Evolutionary conservation across 768 basidiomycete species (phyloP), one percentile per base, ranked within the genome.

Genomic region (Lanmaoa pseudosensibilis): DNA sequence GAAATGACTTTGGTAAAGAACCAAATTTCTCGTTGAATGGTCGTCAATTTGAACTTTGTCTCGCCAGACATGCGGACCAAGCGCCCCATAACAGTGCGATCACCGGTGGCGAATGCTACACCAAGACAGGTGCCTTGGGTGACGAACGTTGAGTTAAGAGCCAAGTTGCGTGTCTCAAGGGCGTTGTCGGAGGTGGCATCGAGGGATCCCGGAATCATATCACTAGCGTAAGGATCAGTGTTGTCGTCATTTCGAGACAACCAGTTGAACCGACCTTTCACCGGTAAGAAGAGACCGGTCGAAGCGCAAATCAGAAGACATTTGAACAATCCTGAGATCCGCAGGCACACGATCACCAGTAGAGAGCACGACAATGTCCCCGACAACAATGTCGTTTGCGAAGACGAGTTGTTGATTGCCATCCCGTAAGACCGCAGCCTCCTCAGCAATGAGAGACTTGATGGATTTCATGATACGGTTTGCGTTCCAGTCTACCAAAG

Each of bases 331-430:
- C 25, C 84, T 77, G 30, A 85, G 70, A 60, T 86, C 85, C 0
- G 84, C 83, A 7, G 84, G 84, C 6, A 85, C 75, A 12, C 84
- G 77, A 59, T 85, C 81, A 18, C 83, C 83, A 3, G 82, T 78
- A 32, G 73, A 65, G 62, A 84, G 81, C 3, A 74, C 74, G 52
- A 84, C 75, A 34, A 84, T 68, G 59, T 84, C 83, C 12, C 83
- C 83, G 0, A 83, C 82, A 1, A 87, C 77, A 30, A 87, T 77
- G 46, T 84, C 79, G 39, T 79, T 79, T 30, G 84, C 82, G 19
- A 74, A 71, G 3, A 83, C 69, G 19, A 78, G 77, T 36, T 78
- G 75, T 43, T 74, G 75, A 36, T 76, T 74, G 9, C 78, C 76
- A 52, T 83, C 80, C 1, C 83, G 76, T 18, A 82, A 71, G 41